A percentile compares a stretch with the other conserved stretches of the same genome.
These are phyloP conservation scores for Epithemia pelagica DNA, from an alignment of 108 stramenopile species.

Conservation along the genomic window DNA sequence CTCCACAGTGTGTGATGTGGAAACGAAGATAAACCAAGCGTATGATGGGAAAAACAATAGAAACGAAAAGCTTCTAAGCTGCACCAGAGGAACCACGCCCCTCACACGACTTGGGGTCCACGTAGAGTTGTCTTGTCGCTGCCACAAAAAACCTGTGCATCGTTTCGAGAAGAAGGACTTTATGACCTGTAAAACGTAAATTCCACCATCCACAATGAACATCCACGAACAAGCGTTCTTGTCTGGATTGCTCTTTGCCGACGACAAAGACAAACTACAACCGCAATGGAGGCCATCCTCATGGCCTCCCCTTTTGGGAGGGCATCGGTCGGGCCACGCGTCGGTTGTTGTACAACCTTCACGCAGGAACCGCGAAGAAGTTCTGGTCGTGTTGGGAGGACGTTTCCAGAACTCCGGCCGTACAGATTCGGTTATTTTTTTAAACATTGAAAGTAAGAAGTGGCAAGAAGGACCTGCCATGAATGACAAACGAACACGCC, in stretches of 20 bases:
- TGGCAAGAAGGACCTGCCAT: neutral
- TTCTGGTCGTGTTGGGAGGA: neutral
- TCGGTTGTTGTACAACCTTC: neutral
- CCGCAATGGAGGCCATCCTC: neutral
- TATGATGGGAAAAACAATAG: too few relatives aligned
- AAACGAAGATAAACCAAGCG: too few relatives aligned
- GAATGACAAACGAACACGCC: neutral
- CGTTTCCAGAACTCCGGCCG: neutral
- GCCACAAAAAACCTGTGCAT: too few relatives aligned
- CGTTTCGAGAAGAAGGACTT: too few relatives aligned
- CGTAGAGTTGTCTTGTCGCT: too few relatives aligned
- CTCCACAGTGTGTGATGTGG: too few relatives aligned
- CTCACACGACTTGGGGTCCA: too few relatives aligned
- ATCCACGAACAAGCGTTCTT: neutral
- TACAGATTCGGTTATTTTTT: neutral
- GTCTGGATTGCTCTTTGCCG: neutral
- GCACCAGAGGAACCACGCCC: too few relatives aligned
- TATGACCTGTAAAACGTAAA: too few relatives aligned
- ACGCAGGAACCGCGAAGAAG: neutral
- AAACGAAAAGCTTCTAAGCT: too few relatives aligned
- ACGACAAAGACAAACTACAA: too few relatives aligned
- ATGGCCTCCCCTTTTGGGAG: neutral
- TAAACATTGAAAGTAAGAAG: neutral
- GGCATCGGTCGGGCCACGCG: neutral
- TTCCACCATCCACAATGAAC: too few relatives aligned